phyloP scores from a whole-genome alignment of 2,329 filamentous ascomycete species.

The Neopestalotiopsis rosae region DNA sequence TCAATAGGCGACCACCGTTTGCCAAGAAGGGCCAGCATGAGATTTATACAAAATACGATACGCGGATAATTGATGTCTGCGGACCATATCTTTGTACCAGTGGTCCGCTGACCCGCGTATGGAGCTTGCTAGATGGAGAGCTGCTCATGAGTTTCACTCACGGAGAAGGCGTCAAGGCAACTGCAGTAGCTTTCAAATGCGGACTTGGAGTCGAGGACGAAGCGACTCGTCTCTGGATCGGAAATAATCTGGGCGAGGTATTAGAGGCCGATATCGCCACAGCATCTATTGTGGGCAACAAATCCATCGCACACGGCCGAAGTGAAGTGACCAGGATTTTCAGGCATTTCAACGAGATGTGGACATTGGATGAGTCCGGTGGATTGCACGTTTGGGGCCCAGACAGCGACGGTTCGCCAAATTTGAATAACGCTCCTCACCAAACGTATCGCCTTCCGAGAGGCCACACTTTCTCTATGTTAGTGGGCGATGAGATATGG shows the following conservation, averaged over 20 bases:
- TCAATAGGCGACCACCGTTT: conserved; percentile 82
- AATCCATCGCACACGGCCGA: conserved; percentile 75
- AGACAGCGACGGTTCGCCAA: conserved; percentile 73
- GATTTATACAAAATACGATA: conserved; percentile 86
- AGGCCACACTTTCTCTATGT: conserved; percentile 86
- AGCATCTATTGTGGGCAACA: conserved; percentile 72
- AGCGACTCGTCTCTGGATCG: conserved; percentile 84
- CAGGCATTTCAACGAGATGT: conserved; percentile 86
- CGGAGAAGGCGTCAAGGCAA: conserved; percentile 82
- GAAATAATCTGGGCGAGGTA: conserved; percentile 86
- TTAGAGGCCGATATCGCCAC: conserved; percentile 84
- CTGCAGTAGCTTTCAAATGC: conserved; percentile 85
- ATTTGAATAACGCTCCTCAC: conserved; percentile 71
- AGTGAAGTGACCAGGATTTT: conserved; percentile 85
- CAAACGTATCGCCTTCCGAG: conserved; percentile 79
- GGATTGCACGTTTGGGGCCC: conserved; percentile 87
- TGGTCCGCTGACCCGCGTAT: conserved; percentile 85
- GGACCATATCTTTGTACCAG: conserved; percentile 87
- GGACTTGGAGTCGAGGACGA: conserved; percentile 79
- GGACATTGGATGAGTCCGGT: conserved; percentile 91
- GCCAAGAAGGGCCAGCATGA: conserved; percentile 75
- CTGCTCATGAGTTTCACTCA: conserved; percentile 81
- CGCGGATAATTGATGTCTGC: conserved; percentile 84
- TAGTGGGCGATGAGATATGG: conserved; percentile 87
- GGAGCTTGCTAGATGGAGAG: conserved; percentile 84